phyloP scores from a whole-genome alignment of 768 basidiomycete species.

The Pleurotus eryngii region DNA sequence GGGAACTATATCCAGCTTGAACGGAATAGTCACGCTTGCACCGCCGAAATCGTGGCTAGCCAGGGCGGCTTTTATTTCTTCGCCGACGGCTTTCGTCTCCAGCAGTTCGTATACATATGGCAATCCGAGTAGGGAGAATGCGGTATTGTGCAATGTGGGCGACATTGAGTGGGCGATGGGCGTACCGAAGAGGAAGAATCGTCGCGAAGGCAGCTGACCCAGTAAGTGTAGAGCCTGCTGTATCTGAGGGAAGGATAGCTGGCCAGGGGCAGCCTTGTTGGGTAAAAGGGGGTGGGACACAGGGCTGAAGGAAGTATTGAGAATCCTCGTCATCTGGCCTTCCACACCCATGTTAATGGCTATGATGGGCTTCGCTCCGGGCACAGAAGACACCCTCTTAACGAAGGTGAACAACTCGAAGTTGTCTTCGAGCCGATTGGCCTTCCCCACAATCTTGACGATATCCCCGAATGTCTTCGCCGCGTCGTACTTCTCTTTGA shows the following conservation, averaged over 20 bases:
- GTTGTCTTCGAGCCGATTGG: slow-evolving; percentile 73
- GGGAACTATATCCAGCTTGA: slow-evolving; percentile 88
- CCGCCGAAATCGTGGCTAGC: slow-evolving; percentile 80
- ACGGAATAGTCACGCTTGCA: slow-evolving; percentile 94
- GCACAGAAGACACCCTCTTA: slow-evolving; percentile 34
- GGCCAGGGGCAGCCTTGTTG: slow-evolving; percentile 86
- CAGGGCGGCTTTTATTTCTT: slow-evolving; percentile 62
- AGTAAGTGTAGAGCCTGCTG: slow-evolving; percentile 78
- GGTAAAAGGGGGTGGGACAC: slow-evolving; percentile 90
- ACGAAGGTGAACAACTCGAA: slow-evolving; percentile 75
- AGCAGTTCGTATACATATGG: slow-evolving; percentile 80
- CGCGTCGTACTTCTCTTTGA: slow-evolving; percentile 65
- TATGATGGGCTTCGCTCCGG: slow-evolving; percentile 75
- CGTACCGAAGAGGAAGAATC: slow-evolving; percentile 85
- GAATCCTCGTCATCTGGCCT: slow-evolving; percentile 87
- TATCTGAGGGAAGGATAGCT: slow-evolving; percentile 85
- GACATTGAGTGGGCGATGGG: slow-evolving; percentile 91
- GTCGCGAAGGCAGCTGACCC: slow-evolving; percentile 69
- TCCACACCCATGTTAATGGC: slow-evolving; percentile 91
- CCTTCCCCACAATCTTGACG: slow-evolving; percentile 89
- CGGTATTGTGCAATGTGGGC: slow-evolving; percentile 91
- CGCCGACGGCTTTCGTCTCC: slow-evolving; percentile 66
- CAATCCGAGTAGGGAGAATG: slow-evolving; percentile 73
- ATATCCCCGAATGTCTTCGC: slow-evolving; percentile 78
- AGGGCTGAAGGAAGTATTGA: slow-evolving; percentile 85